Conservation (phyloP, 2,329 filamentous ascomycete species). For the Alternaria sp. region DNA sequence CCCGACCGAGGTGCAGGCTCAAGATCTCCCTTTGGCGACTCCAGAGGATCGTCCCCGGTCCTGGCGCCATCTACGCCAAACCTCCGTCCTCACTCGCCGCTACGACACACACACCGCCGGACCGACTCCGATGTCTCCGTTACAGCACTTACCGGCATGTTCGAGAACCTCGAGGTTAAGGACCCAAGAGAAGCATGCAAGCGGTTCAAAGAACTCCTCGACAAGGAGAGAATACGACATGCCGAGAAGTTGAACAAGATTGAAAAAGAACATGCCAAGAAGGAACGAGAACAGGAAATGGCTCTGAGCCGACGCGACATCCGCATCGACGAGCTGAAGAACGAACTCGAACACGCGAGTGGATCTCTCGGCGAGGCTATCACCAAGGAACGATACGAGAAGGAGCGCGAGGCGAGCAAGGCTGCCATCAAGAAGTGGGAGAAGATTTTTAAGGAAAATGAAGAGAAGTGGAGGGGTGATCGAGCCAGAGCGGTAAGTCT, state of each 20-base stretch:
- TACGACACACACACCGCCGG: constrained; percentile 31
- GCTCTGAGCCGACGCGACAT: constrained; percentile 22
- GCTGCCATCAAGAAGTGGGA: constrained; percentile 47
- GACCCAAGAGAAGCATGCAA: constrained; percentile 57
- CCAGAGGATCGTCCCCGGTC: constrained; percentile 21
- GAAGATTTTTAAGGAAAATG: constrained; percentile 40
- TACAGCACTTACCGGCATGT: constrained; percentile 69
- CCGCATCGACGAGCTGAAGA: constrained; percentile 37
- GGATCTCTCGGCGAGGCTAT: constrained; percentile 35
- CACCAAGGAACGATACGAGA: constrained; percentile 41
- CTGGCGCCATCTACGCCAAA: constrained; percentile 44
- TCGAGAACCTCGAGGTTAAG: constrained; percentile 71
- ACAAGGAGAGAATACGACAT: constrained; percentile 53
- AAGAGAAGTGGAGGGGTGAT: constrained; percentile 40
- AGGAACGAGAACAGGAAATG: constrained; percentile 42
- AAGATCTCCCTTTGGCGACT: constrained; percentile 42
- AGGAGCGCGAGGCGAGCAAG: constrained; percentile 40
- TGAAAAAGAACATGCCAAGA: constrained; percentile 73
- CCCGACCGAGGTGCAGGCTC: constrained; percentile 69
- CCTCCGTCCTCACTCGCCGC: constrained; percentile 51
- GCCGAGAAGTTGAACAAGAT: constrained; percentile 50
- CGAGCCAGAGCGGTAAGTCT: constrained; percentile 39
- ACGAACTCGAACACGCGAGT: constrained; percentile 32
- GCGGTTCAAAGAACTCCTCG: constrained; percentile 55
- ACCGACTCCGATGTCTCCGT: constrained; percentile 52